Evolutionary conservation across 1,284 basidiomycete species (phyloP).

Genomic region (Rhodotorula sp.): DNA sequence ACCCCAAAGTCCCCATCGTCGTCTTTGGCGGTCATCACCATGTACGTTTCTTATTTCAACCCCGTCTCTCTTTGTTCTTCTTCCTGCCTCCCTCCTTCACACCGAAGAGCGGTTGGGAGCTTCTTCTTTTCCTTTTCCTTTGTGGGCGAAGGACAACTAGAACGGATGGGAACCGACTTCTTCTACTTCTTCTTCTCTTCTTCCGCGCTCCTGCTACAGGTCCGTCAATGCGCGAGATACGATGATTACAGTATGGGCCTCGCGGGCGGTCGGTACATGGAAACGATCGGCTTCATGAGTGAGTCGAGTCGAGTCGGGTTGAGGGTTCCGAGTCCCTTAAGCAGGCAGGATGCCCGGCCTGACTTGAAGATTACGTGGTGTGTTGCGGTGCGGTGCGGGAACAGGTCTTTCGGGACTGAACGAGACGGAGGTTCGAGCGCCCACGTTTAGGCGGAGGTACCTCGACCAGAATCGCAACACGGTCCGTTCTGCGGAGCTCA

Average conservation of each 20-base stretch:
- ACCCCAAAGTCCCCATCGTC: conserved; percentile 43
- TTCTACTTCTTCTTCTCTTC: too few species aligned
- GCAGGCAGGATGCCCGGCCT: too few species aligned
- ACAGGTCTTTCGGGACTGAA: conserved; percentile 40
- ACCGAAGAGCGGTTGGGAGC: too few species aligned
- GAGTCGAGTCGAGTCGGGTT: neutral
- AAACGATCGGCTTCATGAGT: conserved; percentile 47
- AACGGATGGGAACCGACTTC: too few species aligned
- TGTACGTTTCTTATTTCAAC: neutral
- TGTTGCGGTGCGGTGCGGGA: neutral
- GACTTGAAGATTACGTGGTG: too few species aligned
- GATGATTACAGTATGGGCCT: conserved; percentile 45
- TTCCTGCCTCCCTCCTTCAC: neutral
- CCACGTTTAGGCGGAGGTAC: conserved; percentile 43
- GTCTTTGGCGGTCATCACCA: conserved; percentile 44
- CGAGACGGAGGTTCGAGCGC: neutral
- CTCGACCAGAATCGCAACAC: conserved; percentile 46
- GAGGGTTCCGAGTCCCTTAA: too few species aligned
- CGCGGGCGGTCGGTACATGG: conserved; percentile 47
- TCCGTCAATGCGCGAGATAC: conserved; percentile 45
- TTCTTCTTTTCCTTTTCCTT: neutral
- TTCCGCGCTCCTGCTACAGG: conserved; percentile 13
- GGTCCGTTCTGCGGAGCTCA: neutral
- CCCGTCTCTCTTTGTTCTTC: too few species aligned
- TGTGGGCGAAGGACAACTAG: neutral